Base-by-base conservation (phyloP, 805 yeast genomes). In the Metschnikowia hibisci region DNA sequence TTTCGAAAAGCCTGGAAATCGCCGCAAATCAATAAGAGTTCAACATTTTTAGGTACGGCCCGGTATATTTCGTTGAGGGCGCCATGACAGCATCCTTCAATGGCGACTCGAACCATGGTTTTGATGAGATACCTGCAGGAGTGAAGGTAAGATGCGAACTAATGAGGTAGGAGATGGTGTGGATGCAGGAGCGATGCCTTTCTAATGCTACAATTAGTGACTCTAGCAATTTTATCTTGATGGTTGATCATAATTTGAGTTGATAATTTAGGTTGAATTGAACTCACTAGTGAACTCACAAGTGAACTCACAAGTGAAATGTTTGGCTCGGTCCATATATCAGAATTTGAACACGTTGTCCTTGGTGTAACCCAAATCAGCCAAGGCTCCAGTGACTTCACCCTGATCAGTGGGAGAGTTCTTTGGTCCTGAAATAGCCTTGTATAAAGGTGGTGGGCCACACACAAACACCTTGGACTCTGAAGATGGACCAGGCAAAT, bases 71-170 rank as follows among this genome's bases (percentile, higher is more conserved):
- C 52, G 48, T 79, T 66, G 30, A 90, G 72, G 41, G 78, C 82
- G 2, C 97, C 96, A 62, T 90, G 97, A 51, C 95, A 80, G 57
- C 97, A 90, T 8, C 97, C 97, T 57, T 86, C 89, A 0, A 89
- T 73, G 4, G 95, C 96, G 12, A 89, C 63, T 26, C 54, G 57
- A 18, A 63, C 46, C 22, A 29, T 35, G 30, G 26, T 20, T 11
- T 8, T 16, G 8, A 25, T 13, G 23, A 20, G 23, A 20, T 20
- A 20, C 4, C 23, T 20, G 23, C 23, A 20, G 23, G 23, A 20
- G 23, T 20, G 23, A 6, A 20, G 7, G 23, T 20, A 6, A 6
- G 23, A 20, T 20, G 23, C 23, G 23, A 20, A 20, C 23, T 20
- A 8, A 8, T n/a, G n/a, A n/a, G n/a, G n/a, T n/a, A n/a, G n/a